Evolutionary conservation across 2,329 filamentous ascomycete species (phyloP).

Genomic region (Penicillium sp.): DNA sequence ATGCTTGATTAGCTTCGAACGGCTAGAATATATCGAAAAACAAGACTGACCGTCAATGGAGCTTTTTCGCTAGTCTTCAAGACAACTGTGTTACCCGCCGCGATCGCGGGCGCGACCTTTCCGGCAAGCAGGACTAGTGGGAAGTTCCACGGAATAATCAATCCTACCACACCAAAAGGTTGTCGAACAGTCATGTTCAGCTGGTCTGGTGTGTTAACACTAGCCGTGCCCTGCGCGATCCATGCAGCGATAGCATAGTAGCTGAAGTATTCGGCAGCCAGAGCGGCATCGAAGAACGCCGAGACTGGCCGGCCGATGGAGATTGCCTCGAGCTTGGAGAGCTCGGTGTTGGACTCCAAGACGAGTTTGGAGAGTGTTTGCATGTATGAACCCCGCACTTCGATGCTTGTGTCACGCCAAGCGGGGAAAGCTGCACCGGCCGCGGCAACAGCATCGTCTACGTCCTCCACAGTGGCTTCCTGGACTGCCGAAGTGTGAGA

Average conservation of each 20-base stretch:
- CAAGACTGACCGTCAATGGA: constrained; percentile 54
- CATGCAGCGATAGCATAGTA: constrained; percentile 34
- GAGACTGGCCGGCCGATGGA: constrained; percentile 39
- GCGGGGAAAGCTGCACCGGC: constrained; percentile 40
- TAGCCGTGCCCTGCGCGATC: constrained; percentile 32
- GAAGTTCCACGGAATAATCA: constrained; percentile 63
- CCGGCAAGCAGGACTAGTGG: constrained; percentile 49
- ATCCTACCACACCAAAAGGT: constrained; percentile 58
- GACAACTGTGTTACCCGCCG: constrained; percentile 61
- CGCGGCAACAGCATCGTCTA: constrained; percentile 39
- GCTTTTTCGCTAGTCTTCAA: constrained; percentile 66
- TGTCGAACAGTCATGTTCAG: constrained; percentile 43
- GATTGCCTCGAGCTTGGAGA: constrained; percentile 38
- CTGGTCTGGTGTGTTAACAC: constrained; percentile 30
- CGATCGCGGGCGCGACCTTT: constrained; percentile 63
- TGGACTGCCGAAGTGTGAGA: constrained; percentile 23
- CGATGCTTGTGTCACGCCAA: constrained; percentile 39
- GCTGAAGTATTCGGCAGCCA: constrained; percentile 25
- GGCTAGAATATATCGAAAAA: neutral
- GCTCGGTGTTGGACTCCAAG: constrained; percentile 28
- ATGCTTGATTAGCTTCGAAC: neutral
- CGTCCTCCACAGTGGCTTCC: constrained; percentile 35
- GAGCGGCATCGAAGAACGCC: constrained; percentile 24
- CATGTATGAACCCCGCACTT: constrained; percentile 33
- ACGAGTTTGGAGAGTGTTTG: constrained; percentile 36